A percentile compares a stretch with the other conserved stretches of the same genome.
These are phyloP conservation scores for Coemansia sp. DNA, from an alignment of 192 early-diverging fungal species.

Conservation along the genomic window DNA sequence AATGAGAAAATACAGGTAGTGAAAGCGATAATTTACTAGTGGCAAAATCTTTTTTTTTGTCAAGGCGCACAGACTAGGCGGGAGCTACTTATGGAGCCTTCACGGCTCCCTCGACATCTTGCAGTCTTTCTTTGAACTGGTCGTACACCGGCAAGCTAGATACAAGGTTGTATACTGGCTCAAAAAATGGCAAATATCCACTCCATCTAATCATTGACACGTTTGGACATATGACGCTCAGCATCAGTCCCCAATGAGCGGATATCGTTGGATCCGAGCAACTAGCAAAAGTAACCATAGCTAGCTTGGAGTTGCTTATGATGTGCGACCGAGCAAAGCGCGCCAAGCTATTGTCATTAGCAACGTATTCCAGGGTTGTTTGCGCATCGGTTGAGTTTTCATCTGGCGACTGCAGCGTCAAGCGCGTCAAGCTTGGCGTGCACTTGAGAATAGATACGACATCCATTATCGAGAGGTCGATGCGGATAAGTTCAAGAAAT, in stretches of 20 bases:
- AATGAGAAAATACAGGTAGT: not conserved
- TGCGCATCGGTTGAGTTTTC: not conserved
- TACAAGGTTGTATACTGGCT: not conserved
- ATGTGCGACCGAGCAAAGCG: not conserved
- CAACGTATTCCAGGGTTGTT: not conserved
- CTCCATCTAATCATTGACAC: not conserved
- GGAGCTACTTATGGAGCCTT: not conserved
- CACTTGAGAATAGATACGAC: not conserved
- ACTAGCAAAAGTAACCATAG: not conserved
- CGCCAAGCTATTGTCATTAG: not conserved
- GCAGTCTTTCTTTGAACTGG: not conserved
- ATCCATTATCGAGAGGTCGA: not conserved
- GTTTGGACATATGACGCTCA: not conserved
- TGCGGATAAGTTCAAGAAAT: not conserved
- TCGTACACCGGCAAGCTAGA: not conserved
- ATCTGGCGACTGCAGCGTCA: not conserved
- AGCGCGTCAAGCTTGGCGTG: not conserved
- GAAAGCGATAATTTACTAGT: not conserved
- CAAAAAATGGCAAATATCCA: not conserved
- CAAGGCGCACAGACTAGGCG: not conserved
- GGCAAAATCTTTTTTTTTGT: not conserved
- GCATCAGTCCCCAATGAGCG: not conserved
- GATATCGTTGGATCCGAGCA: not conserved
- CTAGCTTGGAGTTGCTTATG: not conserved
- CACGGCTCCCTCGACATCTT: not conserved